Percentiles rank a stretch among this genome's conserved stretches.
These are phyloP conservation scores for Verticillium dahliae DNA, from an alignment of 2,329 filamentous ascomycete genomes.

Conservation along the genomic window DNA sequence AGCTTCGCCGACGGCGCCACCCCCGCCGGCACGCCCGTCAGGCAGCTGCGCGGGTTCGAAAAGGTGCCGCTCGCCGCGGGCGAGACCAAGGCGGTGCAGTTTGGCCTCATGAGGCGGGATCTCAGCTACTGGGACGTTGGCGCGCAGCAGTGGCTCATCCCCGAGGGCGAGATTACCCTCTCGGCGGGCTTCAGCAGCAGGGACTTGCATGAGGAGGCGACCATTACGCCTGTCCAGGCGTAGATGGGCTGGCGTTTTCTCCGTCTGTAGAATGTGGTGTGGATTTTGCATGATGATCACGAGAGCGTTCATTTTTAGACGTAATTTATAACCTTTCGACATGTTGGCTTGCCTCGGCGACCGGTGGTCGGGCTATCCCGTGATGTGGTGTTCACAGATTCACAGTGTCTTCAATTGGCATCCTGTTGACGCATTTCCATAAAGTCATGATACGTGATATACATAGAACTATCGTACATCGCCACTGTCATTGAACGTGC, in stretches of 20 bases:
- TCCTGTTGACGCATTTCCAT: too few species aligned
- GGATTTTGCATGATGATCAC: too few species aligned
- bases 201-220: slow-evolving; percentile 1
- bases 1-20: slow-evolving; percentile 22
- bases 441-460: too few species aligned
- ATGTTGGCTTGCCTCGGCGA: too few species aligned
- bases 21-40: slow-evolving; percentile 28
- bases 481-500: too few species aligned
- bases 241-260: neutral
- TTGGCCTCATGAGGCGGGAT: slow-evolving; percentile 25
- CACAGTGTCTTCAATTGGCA: too few species aligned
- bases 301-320: too few species aligned
- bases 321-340: too few species aligned
- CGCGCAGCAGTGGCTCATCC: slow-evolving; percentile 21
- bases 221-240: neutral
- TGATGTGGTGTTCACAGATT: too few species aligned
- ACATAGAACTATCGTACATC: too few species aligned
- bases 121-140: slow-evolving; percentile 32
- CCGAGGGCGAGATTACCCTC: slow-evolving; percentile 19
- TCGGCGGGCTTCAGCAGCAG: slow-evolving; percentile 23
- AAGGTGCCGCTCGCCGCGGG: slow-evolving; percentile 31
- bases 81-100: slow-evolving; percentile 21
- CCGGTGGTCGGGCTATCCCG: too few species aligned
- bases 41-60: slow-evolving; percentile 36
- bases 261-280: too few species aligned